A percentile compares a stretch with the other conserved stretches of the same genome.
Evolutionary conservation across 2,329 filamentous ascomycete genomes (phyloP).

Genomic region (Salinomyces thailandicus): DNA sequence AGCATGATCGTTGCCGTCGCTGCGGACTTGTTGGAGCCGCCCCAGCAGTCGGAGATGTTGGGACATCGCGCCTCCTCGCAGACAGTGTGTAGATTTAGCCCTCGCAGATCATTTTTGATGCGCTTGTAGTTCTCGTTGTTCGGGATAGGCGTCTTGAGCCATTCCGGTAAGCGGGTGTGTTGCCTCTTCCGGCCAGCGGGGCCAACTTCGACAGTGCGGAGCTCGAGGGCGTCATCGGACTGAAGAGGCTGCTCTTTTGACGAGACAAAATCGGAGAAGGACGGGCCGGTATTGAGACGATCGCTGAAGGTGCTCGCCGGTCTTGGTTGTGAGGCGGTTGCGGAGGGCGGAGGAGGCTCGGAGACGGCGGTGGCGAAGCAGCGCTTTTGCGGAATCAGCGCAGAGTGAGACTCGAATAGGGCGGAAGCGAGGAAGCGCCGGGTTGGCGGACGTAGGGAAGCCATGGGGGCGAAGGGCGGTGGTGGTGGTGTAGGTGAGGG

Average conservation of each 20-base stretch:
- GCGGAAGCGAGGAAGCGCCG: conserved; percentile 18
- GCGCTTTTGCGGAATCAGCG: conserved; percentile 26
- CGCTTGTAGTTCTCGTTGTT: conserved; percentile 79
- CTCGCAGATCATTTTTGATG: conserved; percentile 86
- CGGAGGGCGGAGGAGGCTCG: conserved; percentile 25
- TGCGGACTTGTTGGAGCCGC: conserved; percentile 73
- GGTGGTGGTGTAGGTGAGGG: not conserved
- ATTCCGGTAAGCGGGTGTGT: conserved; percentile 70
- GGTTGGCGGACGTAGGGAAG: conserved; percentile 15
- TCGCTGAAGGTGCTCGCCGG: conserved; percentile 48
- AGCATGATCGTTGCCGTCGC: conserved; percentile 98
- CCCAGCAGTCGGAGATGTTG: conserved; percentile 98
- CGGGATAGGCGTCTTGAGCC: conserved; percentile 94
- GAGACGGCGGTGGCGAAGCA: conserved; percentile 36
- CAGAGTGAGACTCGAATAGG: conserved; percentile 12
- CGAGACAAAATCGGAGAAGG: conserved; percentile 53
- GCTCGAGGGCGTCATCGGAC: conserved; percentile 46
- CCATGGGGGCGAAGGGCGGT: conserved; percentile 12
- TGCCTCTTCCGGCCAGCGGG: conserved; percentile 53
- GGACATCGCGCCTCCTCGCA: conserved; percentile 96
- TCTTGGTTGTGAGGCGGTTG: conserved; percentile 27
- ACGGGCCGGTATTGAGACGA: conserved; percentile 53
- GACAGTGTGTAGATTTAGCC: conserved; percentile 83
- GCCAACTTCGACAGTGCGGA: conserved; percentile 52
- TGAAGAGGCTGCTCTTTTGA: conserved; percentile 27